phyloP scores from a whole-genome alignment of 2,329 filamentous ascomycete species.

The Beauveria bassiana region DNA sequence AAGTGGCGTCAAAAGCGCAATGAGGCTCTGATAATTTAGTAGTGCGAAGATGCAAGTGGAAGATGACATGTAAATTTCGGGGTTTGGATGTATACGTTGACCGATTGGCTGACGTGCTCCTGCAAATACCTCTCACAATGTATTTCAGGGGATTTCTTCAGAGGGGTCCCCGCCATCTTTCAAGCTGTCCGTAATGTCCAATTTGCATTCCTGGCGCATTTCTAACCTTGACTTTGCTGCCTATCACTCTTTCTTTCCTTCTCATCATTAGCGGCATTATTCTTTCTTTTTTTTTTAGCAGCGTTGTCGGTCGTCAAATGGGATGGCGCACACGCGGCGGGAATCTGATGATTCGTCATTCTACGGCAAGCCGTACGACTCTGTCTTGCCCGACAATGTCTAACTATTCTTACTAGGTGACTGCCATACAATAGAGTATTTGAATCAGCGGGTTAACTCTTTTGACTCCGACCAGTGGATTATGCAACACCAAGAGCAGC shows the following conservation, averaged over 20 bases:
- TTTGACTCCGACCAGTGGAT: slow-evolving; percentile 44
- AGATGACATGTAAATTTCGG: background rate
- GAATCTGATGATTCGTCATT: slow-evolving; percentile 4
- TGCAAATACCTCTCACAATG: background rate
- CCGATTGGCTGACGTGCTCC: background rate
- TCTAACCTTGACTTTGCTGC: background rate
- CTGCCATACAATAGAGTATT: slow-evolving; percentile 35
- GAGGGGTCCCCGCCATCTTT: background rate
- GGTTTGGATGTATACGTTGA: background rate
- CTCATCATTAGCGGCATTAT: background rate
- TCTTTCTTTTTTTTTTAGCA: background rate
- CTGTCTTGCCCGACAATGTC: background rate
- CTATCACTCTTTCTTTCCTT: no score
- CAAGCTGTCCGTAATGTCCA: background rate
- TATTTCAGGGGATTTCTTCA: background rate
- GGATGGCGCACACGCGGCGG: background rate
- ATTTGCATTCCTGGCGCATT: background rate
- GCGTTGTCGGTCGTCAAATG: no score
- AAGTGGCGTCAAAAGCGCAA: background rate
- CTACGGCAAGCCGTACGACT: background rate
- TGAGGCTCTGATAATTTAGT: background rate
- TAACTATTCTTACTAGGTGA: slow-evolving; percentile 39
- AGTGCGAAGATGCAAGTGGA: no score
- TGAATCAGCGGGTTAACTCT: slow-evolving; percentile 41
- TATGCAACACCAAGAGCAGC: slow-evolving; percentile 18